A percentile compares a stretch with the other conserved stretches of the same genome.
These are phyloP conservation scores for Xanthoparmelia taractica DNA, from an alignment of 495 filamentous ascomycete species.

Conservation along the genomic window DNA sequence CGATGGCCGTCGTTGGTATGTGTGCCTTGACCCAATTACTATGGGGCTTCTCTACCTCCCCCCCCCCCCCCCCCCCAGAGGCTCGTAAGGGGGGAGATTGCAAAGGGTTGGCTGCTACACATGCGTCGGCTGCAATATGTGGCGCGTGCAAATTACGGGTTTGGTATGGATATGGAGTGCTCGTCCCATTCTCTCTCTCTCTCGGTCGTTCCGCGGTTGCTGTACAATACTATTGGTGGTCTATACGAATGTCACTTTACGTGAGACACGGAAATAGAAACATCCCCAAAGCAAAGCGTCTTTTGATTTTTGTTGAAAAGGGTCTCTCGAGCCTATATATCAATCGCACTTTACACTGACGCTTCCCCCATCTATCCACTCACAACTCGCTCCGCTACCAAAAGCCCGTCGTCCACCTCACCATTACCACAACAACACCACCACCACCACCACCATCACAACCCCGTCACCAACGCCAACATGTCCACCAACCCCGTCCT, in stretches of 20 bases:
- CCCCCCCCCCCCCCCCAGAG: too few relatives aligned
- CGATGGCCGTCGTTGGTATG: background rate
- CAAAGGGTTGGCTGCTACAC: background rate
- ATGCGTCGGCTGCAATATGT: background rate
- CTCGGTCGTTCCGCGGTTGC: too few relatives aligned
- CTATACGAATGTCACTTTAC: background rate
- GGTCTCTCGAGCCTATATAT: too few relatives aligned
- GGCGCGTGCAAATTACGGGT: background rate
- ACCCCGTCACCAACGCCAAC: slow-evolving; percentile 25
- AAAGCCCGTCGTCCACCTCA: background rate
- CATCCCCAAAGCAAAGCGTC: too few relatives aligned
- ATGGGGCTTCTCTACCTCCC: too few relatives aligned
- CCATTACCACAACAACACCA: too few relatives aligned
- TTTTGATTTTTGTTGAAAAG: too few relatives aligned
- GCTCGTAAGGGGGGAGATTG: slow-evolving; percentile 3
- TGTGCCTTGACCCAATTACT: slow-evolving; percentile 1
- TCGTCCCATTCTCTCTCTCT: background rate
- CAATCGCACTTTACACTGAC: background rate
- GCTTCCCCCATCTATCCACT: background rate
- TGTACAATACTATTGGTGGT: background rate
- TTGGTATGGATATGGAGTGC: too few relatives aligned
- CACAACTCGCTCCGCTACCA: too few relatives aligned
- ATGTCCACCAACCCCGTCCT: slow-evolving; percentile 22
- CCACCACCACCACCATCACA: slow-evolving; percentile 4
- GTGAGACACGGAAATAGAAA: background rate